phyloP scores from a whole-genome alignment of 208 protist genomes.

The Endotrypanum monterogeii region DNA sequence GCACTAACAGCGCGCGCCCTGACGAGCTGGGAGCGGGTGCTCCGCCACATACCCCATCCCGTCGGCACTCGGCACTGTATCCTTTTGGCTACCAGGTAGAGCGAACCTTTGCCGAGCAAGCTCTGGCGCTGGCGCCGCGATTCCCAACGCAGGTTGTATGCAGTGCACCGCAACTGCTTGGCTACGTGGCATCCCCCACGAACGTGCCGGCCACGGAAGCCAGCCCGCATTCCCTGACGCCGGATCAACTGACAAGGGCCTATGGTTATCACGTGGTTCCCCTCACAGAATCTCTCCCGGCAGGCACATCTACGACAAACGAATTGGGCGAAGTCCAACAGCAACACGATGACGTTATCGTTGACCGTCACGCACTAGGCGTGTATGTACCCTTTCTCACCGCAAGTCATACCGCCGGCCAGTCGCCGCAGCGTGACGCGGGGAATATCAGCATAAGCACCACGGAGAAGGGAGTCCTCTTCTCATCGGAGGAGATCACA shows the following conservation, averaged over 20 bases:
- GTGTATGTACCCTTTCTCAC: slow-evolving; percentile 23
- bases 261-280: slow-evolving; percentile 25
- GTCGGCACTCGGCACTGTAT: background rate
- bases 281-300: background rate
- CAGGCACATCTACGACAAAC: background rate
- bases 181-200: slow-evolving; percentile 10
- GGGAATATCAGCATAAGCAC: background rate
- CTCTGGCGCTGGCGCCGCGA: slow-evolving; percentile 69
- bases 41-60: background rate
- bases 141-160: slow-evolving; percentile 79
- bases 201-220: background rate
- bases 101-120: slow-evolving; percentile 87
- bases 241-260: slow-evolving; percentile 10
- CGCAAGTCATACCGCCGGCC: background rate
- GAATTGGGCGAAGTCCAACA: background rate
- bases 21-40: background rate
- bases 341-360: background rate
- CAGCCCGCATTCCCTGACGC: background rate
- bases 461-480: slow-evolving; percentile 13
- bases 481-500: slow-evolving; percentile 80
- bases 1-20: background rate
- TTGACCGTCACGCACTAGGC: slow-evolving; percentile 6
- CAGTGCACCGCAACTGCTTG: slow-evolving; percentile 52
- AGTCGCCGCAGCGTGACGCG: slow-evolving; percentile 11
- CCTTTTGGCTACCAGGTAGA: slow-evolving; percentile 52